These are phyloP conservation scores for Aegilops bicornis DNA, from an alignment of 176 grass and related monocot genomes.

Conservation along the genomic window DNA sequence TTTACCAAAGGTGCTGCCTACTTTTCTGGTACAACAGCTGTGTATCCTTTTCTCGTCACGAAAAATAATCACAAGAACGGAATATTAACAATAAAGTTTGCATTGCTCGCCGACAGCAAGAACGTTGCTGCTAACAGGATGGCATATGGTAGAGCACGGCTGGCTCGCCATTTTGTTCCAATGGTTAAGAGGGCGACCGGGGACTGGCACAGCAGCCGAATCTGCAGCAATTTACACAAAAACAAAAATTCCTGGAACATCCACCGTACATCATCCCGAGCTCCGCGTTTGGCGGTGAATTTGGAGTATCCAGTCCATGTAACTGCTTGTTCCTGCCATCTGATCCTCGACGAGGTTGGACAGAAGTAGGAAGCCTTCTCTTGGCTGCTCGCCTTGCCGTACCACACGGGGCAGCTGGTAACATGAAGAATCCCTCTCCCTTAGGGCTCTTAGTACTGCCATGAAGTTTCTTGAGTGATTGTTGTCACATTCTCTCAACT, in stretches of 20 bases:
- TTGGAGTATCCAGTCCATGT: slow-evolving; percentile 66
- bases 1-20: too few species aligned
- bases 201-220: slow-evolving; percentile 9
- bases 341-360: slow-evolving; percentile 89
- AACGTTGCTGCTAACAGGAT: background rate
- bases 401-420: slow-evolving; percentile 71
- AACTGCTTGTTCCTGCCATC: slow-evolving; percentile 63
- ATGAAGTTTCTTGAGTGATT: slow-evolving; percentile 56
- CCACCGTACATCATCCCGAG: too few species aligned
- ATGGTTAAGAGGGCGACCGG: background rate
- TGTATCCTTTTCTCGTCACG: slow-evolving; percentile 23
- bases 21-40: slow-evolving; percentile 24
- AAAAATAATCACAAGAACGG: slow-evolving; percentile 48
- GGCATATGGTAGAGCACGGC: background rate
- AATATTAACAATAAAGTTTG: slow-evolving; percentile 53
- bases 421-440: slow-evolving; percentile 63
- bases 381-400: slow-evolving; percentile 91
- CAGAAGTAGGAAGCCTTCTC: slow-evolving; percentile 74
- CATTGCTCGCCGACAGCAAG: background rate
- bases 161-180: slow-evolving; percentile 8
- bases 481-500: slow-evolving; percentile 55
- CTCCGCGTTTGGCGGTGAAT: too few species aligned
- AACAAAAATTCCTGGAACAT: slow-evolving; percentile 9
- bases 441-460: slow-evolving; percentile 49
- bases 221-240: slow-evolving; percentile 32